These are phyloP conservation scores for Porodaedalea pini DNA, from an alignment of 1,284 basidiomycete species.

Conservation along the genomic window DNA sequence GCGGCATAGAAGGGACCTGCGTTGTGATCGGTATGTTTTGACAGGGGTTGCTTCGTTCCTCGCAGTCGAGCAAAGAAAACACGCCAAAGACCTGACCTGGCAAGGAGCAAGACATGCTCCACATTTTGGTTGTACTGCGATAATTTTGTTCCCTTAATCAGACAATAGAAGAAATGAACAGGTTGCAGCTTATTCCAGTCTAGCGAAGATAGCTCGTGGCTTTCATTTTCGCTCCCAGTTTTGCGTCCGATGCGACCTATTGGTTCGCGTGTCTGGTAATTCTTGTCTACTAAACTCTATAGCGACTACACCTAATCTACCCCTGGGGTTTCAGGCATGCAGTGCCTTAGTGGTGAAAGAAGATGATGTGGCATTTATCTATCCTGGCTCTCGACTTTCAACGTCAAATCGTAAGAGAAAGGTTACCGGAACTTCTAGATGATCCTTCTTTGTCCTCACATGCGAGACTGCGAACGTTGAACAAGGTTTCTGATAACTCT, in stretches of 20 bases:
- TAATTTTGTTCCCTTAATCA: not conserved
- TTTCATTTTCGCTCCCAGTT: not conserved
- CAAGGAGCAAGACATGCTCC: not conserved
- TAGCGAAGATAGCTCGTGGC: not conserved
- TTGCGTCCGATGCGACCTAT: not conserved
- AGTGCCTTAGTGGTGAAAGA: not conserved
- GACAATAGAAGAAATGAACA: not conserved
- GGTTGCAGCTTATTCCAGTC: too few species aligned
- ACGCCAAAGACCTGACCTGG: not conserved
- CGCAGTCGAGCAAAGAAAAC: not conserved
- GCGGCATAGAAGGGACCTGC: not conserved
- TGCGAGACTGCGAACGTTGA: not conserved
- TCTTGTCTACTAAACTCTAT: not conserved
- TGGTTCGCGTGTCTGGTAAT: not conserved
- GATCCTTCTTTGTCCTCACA: not conserved
- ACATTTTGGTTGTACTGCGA: not conserved
- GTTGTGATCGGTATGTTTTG: not conserved
- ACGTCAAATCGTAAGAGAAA: not conserved
- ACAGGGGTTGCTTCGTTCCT: conserved; percentile 1
- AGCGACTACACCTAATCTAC: not conserved
- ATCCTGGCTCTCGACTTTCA: not conserved
- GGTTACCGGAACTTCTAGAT: not conserved
- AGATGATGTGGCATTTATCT: not conserved
- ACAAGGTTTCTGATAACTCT: not conserved
- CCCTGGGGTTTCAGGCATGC: not conserved